These are phyloP conservation scores for Solanum arcanum DNA, from an alignment of 257 asterid species.

Conservation along the genomic window DNA sequence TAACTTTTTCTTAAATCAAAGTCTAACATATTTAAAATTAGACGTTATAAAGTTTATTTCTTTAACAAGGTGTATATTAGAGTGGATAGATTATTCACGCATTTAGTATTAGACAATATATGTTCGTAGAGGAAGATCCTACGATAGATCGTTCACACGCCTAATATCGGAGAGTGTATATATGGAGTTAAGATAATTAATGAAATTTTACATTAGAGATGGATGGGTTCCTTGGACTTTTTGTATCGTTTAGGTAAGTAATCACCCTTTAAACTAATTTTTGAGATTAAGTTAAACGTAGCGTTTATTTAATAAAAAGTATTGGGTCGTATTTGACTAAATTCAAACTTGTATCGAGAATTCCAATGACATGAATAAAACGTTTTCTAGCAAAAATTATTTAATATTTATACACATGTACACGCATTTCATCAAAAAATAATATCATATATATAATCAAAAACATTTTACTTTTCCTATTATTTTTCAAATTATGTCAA, in stretches of 20 bases:
- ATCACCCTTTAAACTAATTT: rapidly evolving
- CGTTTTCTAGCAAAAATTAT: neutral
- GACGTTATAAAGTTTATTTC: neutral
- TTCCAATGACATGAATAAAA: neutral
- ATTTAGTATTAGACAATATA: too few relatives aligned
- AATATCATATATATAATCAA: neutral
- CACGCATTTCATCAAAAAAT: neutral
- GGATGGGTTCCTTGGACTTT: neutral
- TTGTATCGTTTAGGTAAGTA: neutral
- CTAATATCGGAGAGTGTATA: too few relatives aligned
- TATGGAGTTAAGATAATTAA: neutral
- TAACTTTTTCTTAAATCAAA: neutral
- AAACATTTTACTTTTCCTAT: neutral
- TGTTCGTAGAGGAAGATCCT: neutral
- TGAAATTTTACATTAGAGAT: neutral
- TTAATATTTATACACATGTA: too few relatives aligned
- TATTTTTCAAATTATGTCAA: neutral
- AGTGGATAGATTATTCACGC: neutral
- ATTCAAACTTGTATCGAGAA: neutral
- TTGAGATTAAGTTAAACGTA: too few relatives aligned
- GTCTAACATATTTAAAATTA: neutral
- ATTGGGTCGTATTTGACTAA: neutral
- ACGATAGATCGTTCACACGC: neutral
- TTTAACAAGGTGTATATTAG: neutral
- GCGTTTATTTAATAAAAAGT: too few relatives aligned